Conservation (phyloP, 768 basidiomycete genomes). For the Serpula lacrymans region DNA sequence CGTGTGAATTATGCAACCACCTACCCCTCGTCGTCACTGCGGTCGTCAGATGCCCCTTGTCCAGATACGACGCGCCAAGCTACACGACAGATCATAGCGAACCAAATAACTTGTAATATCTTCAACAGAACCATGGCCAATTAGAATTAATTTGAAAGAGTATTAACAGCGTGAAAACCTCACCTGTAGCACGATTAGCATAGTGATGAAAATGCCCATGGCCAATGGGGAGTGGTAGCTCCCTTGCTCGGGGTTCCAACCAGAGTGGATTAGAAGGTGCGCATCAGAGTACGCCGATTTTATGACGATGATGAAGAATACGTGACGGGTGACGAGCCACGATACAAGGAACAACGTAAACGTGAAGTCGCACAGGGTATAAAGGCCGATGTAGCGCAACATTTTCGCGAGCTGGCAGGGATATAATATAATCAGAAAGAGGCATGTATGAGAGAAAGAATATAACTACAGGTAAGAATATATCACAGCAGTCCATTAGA, state of each 20-base stretch:
- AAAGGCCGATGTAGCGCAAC: slow-evolving; percentile 76
- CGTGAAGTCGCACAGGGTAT: slow-evolving; percentile 62
- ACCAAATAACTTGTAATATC: slow-evolving; percentile 83
- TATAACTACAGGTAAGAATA: slow-evolving; percentile 78
- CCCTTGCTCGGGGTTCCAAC: slow-evolving; percentile 59
- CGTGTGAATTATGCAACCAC: too few relatives aligned
- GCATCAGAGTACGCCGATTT: slow-evolving; percentile 53
- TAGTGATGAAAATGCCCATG: slow-evolving; percentile 45
- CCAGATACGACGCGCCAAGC: slow-evolving; percentile 79
- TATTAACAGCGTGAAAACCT: slow-evolving; percentile 7
- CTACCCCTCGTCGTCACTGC: slow-evolving; percentile 83
- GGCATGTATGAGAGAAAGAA: slow-evolving; percentile 1
- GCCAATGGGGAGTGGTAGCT: slow-evolving; percentile 48
- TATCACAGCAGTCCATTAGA: slow-evolving; percentile 93
- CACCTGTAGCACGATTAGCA: slow-evolving; percentile 66
- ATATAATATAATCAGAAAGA: too few relatives aligned
- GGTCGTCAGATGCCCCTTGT: slow-evolving; percentile 72
- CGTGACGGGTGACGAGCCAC: slow-evolving; percentile 89
- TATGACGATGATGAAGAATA: slow-evolving; percentile 74
- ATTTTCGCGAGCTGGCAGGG: slow-evolving; percentile 81
- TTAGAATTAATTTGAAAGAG: background rate
- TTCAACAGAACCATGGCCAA: slow-evolving; percentile 23
- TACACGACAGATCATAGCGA: slow-evolving; percentile 77
- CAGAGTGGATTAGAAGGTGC: slow-evolving; percentile 39
- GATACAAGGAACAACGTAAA: slow-evolving; percentile 84